Evolutionary conservation across 2,329 filamentous ascomycete species (phyloP).

Genomic region (Eurotiales sp.): DNA sequence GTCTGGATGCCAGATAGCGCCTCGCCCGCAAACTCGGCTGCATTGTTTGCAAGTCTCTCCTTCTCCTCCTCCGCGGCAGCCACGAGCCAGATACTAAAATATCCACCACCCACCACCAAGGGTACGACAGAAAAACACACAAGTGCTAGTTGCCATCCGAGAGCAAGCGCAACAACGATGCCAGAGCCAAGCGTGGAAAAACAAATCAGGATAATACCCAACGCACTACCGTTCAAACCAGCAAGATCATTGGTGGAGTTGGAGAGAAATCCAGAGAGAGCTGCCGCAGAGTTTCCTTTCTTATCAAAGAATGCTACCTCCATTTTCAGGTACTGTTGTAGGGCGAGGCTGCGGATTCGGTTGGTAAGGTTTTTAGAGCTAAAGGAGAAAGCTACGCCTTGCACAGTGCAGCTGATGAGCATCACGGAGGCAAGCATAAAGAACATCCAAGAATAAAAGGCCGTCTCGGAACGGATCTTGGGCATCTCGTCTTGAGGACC

Average conservation of each 20-base stretch:
- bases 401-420: slow-evolving; percentile 63
- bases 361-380: slow-evolving; percentile 82
- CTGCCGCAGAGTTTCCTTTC: slow-evolving; percentile 83
- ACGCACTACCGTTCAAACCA: slow-evolving; percentile 81
- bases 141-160: slow-evolving; percentile 87
- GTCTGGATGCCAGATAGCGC: slow-evolving; percentile 91
- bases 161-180: slow-evolving; percentile 62
- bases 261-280: slow-evolving; percentile 81
- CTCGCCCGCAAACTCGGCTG: slow-evolving; percentile 85
- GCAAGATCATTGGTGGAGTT: slow-evolving; percentile 86
- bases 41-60: slow-evolving; percentile 73
- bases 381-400: slow-evolving; percentile 73
- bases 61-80: slow-evolving; percentile 73
- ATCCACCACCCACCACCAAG: slow-evolving; percentile 73
- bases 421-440: slow-evolving; percentile 74
- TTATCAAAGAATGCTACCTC: slow-evolving; percentile 89
- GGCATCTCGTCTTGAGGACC: slow-evolving; percentile 50
- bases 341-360: slow-evolving; percentile 75
- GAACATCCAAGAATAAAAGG: slow-evolving; percentile 88
- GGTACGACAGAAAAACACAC: slow-evolving; percentile 78
- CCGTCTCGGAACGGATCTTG: slow-evolving; percentile 63
- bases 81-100: slow-evolving; percentile 80
- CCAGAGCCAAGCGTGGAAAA: slow-evolving; percentile 73
- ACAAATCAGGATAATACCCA: slow-evolving; percentile 81
- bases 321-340: slow-evolving; percentile 83